Evolutionary conservation across 2,329 filamentous ascomycete species (phyloP).

Genomic region (Penicillium sp.): DNA sequence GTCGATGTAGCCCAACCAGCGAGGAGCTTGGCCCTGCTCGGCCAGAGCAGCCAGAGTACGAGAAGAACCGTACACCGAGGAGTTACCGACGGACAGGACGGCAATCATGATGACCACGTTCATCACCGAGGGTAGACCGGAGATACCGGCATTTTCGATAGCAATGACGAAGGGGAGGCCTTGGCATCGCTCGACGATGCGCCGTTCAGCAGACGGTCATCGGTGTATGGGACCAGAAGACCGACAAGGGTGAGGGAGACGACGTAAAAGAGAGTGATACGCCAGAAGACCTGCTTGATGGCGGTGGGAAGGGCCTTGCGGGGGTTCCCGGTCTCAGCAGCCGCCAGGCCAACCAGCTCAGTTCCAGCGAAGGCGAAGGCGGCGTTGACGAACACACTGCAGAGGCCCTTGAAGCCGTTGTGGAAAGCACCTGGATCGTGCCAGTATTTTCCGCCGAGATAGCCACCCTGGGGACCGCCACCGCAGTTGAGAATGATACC

Average conservation of each 20-base stretch:
- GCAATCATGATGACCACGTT: slow-evolving; percentile 91
- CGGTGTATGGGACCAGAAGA: slow-evolving; percentile 70
- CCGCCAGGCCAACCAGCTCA: slow-evolving; percentile 57
- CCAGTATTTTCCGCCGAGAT: slow-evolving; percentile 79
- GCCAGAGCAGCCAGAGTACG: slow-evolving; percentile 84
- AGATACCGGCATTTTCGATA: slow-evolving; percentile 76
- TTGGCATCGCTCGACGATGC: slow-evolving; percentile 59
- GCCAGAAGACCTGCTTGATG: slow-evolving; percentile 93
- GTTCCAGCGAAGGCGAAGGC: slow-evolving; percentile 60
- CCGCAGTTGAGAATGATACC: slow-evolving; percentile 82
- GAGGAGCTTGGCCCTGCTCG: slow-evolving; percentile 78
- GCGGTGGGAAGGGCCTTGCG: slow-evolving; percentile 73
- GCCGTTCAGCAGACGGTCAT: slow-evolving; percentile 58
- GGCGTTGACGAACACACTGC: slow-evolving; percentile 59
- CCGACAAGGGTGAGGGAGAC: slow-evolving; percentile 76
- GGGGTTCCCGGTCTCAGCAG: slow-evolving; percentile 55
- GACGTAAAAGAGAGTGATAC: slow-evolving; percentile 85
- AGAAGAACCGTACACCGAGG: slow-evolving; percentile 83
- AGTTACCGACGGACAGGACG: slow-evolving; percentile 86
- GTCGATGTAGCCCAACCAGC: slow-evolving; percentile 77
- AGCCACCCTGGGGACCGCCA: slow-evolving; percentile 65
- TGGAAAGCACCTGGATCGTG: slow-evolving; percentile 67
- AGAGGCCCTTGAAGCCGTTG: slow-evolving; percentile 62
- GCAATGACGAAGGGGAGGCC: slow-evolving; percentile 92
- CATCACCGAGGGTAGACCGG: slow-evolving; percentile 78